Base-by-base conservation (phyloP, 2,329 filamentous ascomycete species). In the Monilinia laxa region DNA sequence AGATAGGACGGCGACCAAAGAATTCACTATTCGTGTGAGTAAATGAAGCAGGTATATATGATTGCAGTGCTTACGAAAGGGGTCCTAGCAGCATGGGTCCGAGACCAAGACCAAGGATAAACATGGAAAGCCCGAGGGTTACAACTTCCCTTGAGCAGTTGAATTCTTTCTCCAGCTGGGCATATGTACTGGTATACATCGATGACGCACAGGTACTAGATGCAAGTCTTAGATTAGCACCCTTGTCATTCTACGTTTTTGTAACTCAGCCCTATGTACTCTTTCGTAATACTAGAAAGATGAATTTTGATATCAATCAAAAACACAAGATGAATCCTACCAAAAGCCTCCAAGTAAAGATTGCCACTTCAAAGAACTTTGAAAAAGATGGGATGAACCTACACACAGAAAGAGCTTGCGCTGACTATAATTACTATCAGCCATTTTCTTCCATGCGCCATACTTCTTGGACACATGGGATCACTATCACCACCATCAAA, bases 111-210 rank as follows among this genome's bases (percentile, higher is more conserved):
- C 93, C 93, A 65, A 92, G 83, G 59, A 97, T 92, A 75, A 93
- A 97, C 1, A 90, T 83, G 0, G 91, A 93, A 62, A 97, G 80
- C 0, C 93, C 94, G 12, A 97, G 78, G 3, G 92, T 92, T 16
- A 90, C 91, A 31, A 96, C 84, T 60, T 91, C 81, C 66, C 85
- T 84, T 0, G 90, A 90, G 72, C 85, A 85, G 70, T 85, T 79
- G 73, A 97, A 96, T 68, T 96, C 90, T 35, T 81, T 79, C 69
- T 89, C 86, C 78, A 97, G 86, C 77, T 95, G 90, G 23, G 74
- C 76, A 77, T 97, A 97, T 0, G 91, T 95, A 16, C 87, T 86
- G 0, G 92, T 94, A 78, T 97, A 97, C 73, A 96, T 87, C n/a
- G 92, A 95, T 58, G 90, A 93, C 1, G 91, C 87, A 75, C 89